Base-by-base conservation (phyloP, 495 filamentous ascomycete genomes). In the Tuber umbilicatum region DNA sequence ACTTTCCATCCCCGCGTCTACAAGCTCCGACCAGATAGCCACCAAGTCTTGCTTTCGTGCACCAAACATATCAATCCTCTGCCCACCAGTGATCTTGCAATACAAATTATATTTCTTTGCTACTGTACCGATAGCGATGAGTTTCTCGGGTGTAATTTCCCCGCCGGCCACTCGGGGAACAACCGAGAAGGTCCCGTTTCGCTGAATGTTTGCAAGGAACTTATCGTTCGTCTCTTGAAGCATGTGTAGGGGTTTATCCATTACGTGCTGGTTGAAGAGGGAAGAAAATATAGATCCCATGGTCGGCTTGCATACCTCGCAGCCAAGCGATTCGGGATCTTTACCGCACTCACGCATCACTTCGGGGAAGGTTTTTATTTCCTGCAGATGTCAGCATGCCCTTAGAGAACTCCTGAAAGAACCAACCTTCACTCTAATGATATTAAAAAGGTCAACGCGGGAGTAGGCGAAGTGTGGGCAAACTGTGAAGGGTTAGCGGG, bases 11-110 rank as follows among this genome's bases (percentile, higher is more conserved):
- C 94, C 94, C 12, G 90, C 94, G 76, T 93, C 89, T 38, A 97
- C 89, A 14, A 98, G 87, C 74, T 88, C 88, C 10, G 88, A 89
- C 94, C 94, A 98, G 79, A 98, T 98, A n/a, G 87, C 86, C 47
- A 93, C 86, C 45, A 98, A 86, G 85, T 98, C 94, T 78, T 96
- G 92, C 84, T 97, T 97, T 85, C 90, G 90, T 0, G 94, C 94
- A 14, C 94, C 94, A 78, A 97, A 97, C 92, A 97, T 91, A 82
- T 98, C 94, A 81, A 97, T 97, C 67, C 94, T 89, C 84, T 98
- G 94, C 1, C 92, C 94, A 71, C 94, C 94, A 0, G 94, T 98
- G 80, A 98, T 97, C 85, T 97, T 98, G 82, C 90, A 93, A 84
- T 98, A 98, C 6, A 98, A 85, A 70, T 88, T 87, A 75, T 94